A percentile compares a stretch with the other conserved stretches of the same genome.
These are phyloP conservation scores for Suhomyces tanzawaensis DNA, from an alignment of 805 yeast species.

Conservation along the genomic window DNA sequence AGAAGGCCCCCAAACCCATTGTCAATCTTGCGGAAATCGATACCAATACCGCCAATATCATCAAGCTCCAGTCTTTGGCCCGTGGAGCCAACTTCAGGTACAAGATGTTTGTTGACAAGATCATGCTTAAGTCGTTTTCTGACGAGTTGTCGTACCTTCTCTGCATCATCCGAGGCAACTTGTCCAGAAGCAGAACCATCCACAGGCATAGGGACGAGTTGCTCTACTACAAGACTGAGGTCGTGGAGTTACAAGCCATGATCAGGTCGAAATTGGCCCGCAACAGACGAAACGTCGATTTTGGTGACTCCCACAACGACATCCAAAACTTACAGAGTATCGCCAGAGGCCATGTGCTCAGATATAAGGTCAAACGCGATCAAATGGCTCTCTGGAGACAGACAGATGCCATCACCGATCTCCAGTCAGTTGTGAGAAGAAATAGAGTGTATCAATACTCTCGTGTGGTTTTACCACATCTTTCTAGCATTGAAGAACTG, in stretches of 20 bases:
- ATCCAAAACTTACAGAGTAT: conserved; percentile 40
- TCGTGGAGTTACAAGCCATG: conserved; percentile 41
- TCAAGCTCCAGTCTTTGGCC: conserved; percentile 63
- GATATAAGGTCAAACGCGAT: conserved; percentile 19
- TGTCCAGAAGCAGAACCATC: conserved; percentile 29
- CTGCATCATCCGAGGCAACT: conserved; percentile 50
- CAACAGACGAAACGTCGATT: conserved; percentile 6
- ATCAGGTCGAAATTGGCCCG: conserved; percentile 27
- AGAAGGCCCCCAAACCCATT: neutral
- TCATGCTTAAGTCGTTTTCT: conserved; percentile 57
- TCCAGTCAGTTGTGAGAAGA: conserved; percentile 40
- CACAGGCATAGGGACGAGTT: conserved; percentile 37
- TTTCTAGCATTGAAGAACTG: conserved; percentile 18
- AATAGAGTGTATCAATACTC: conserved; percentile 18
- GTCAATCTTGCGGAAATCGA: conserved; percentile 2
- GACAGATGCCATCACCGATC: conserved; percentile 19
- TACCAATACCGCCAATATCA: conserved; percentile 26
- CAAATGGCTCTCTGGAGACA: conserved; percentile 7
- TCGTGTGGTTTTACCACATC: conserved; percentile 22
- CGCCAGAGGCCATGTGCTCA: conserved; percentile 38
- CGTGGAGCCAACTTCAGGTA: conserved; percentile 70
- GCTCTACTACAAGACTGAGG: conserved; percentile 24
- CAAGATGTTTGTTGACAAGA: conserved; percentile 57
- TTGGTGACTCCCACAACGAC: conserved; percentile 13
- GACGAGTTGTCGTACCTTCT: conserved; percentile 50